phyloP scores from a whole-genome alignment of 257 asterid genomes.

The Sherardia arvensis region DNA sequence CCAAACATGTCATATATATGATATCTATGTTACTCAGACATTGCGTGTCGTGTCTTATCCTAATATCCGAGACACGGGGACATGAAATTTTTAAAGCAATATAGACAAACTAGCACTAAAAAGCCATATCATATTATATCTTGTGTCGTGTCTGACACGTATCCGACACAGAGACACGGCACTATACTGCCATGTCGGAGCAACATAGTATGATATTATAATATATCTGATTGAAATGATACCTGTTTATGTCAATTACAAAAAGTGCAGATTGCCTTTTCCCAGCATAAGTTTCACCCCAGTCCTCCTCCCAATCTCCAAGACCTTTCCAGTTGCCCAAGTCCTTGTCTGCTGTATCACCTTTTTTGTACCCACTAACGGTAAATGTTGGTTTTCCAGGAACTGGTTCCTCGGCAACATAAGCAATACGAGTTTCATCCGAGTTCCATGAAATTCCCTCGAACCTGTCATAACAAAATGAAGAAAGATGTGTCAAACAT shows the following conservation, averaged over 20 bases:
- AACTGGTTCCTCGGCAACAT: constrained; percentile 79
- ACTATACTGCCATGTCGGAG: no score
- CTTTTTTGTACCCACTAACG: constrained; percentile 48
- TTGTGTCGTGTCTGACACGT: no score
- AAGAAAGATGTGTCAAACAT: not conserved
- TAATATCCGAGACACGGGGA: no score
- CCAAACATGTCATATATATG: not conserved
- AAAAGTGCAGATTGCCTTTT: constrained; percentile 84
- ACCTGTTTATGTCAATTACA: constrained; percentile 61
- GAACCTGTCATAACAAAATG: constrained; percentile 46
- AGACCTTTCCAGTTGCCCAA: constrained; percentile 75
- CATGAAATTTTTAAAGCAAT: no score
- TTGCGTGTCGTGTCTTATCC: no score
- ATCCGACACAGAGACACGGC: no score
- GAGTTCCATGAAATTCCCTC: constrained; percentile 93
- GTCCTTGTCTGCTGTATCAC: constrained; percentile 50
- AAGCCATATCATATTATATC: no score
- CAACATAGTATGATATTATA: no score
- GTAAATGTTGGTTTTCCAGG: constrained; percentile 58
- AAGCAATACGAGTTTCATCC: constrained; percentile 69
- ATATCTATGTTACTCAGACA: no score
- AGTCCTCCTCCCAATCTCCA: constrained; percentile 97
- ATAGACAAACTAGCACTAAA: no score
- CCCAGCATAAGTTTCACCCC: constrained; percentile 95
- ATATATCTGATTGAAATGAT: constrained; percentile 11